These are phyloP conservation scores for Exophiala oligosperma DNA, from an alignment of 2,329 filamentous ascomycete species.

Conservation along the genomic window DNA sequence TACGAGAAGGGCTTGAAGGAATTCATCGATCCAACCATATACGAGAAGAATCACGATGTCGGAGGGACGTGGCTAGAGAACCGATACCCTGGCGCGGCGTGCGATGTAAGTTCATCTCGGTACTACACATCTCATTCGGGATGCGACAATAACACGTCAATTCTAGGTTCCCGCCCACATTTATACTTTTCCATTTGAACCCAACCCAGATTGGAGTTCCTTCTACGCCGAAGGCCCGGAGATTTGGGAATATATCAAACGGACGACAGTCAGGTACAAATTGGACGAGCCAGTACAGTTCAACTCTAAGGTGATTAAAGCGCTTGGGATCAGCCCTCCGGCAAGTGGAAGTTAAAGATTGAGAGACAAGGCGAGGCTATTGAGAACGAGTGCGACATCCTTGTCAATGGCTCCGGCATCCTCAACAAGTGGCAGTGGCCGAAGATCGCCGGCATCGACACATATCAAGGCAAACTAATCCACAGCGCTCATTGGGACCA, in stretches of 20 bases:
- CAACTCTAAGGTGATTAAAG: conserved; percentile 37
- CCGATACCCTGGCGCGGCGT: conserved; percentile 39
- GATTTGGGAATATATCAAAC: conserved; percentile 44
- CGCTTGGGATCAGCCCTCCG: conserved; percentile 19
- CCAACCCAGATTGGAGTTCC: conserved; percentile 33
- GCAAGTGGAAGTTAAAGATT: conserved; percentile 26
- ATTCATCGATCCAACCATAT: conserved; percentile 40
- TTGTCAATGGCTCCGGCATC: conserved; percentile 35
- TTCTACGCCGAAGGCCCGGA: conserved; percentile 42
- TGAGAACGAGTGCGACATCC: conserved; percentile 33
- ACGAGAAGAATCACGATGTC: conserved; percentile 43
- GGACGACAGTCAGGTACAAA: conserved; percentile 35
- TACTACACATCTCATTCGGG: no score
- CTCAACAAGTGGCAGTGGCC: conserved; percentile 33
- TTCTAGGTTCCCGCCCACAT: no score
- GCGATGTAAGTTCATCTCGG: conserved; percentile 39
- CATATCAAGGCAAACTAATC: conserved; percentile 33
- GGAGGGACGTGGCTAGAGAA: conserved; percentile 39
- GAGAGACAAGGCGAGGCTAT: conserved; percentile 27
- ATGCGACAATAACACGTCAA: no score
- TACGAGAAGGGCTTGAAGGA: conserved; percentile 35
- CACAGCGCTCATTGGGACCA: conserved; percentile 48
- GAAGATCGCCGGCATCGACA: conserved; percentile 29
- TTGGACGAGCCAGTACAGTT: conserved; percentile 42
- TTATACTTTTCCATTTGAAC: no score